These are phyloP conservation scores for Coemansia sp. DNA, from an alignment of 192 early-diverging fungal species.

Conservation along the genomic window DNA sequence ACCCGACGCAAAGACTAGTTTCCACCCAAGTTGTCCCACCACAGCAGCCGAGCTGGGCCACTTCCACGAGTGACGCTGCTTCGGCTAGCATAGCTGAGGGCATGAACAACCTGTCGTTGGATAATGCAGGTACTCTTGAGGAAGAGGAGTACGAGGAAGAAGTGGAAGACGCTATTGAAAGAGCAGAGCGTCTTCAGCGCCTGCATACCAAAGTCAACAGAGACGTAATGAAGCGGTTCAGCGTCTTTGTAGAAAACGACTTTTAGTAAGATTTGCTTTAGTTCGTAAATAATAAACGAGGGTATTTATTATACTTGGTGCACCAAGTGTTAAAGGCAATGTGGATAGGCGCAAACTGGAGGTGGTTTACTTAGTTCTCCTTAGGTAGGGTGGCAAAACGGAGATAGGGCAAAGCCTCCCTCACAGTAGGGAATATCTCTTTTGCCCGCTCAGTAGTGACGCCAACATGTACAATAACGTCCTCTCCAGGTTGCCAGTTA, in stretches of 20 bases:
- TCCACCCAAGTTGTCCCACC: not conserved
- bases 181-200: not conserved
- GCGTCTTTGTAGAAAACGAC: not conserved
- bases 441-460: constrained; percentile 84
- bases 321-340: too few relatives aligned
- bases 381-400: constrained; percentile 59
- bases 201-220: not conserved
- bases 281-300: not conserved
- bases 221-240: not conserved
- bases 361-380: not conserved
- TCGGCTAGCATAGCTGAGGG: not conserved
- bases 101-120: not conserved
- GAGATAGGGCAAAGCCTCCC: constrained; percentile 83
- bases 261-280: not conserved
- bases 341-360: too few relatives aligned
- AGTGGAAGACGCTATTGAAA: not conserved
- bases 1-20: not conserved
- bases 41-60: not conserved
- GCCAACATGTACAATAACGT: constrained; percentile 91
- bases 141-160: not conserved
- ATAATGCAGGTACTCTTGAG: not conserved
- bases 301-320: not conserved
- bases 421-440: constrained; percentile 81
- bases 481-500: constrained; percentile 86
- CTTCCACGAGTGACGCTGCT: not conserved